Evolutionary conservation across 2,329 filamentous ascomycete species (phyloP), one percentile per base, ranked within the genome.

Genomic region (Monilinia fructigena): DNA sequence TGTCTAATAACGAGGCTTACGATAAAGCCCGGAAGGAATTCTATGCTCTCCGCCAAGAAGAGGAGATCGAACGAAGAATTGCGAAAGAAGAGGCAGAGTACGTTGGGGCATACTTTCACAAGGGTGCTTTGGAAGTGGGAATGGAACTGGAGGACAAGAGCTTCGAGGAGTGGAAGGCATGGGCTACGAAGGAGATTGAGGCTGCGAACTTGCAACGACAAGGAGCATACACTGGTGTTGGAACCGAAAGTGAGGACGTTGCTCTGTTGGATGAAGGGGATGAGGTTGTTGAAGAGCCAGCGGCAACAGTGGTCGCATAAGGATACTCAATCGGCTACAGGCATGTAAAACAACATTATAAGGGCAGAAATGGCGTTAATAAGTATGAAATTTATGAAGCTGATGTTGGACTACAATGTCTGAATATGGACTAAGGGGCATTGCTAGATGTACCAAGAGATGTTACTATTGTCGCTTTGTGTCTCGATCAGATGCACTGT

Each of bases 21-120:
- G 94, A 98, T 78, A 81, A 82, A 65, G 93, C 91, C 10, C 90
- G 95, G 68, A 89, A 89, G 71, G 94, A 99, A 77, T 97, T 98
- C 79, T 99, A 99, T 80, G 82, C 84, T 55, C 79, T 94, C 70
- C 89, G 95, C 67, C 89, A 96, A 73, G 82, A 87, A 68, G 88
- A 96, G 73, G 93, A 97, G 71, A 85, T 97, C 58, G 88, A 94
- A 79, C 84, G 86, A 72, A 88, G 93, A 72, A 85, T 99, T 68
- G 91, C 94, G 10, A 83, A 87, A 60, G 95, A 99, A 79, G 95
- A 99, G 79, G 94, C 95, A 38, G 82, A 88, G 70, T 86, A 90
- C 73, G 89, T 90, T 7, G 95, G 95, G 63, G 93, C 93, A 61
- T 92, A 92, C 82, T 98, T 98, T 77, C 92, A 92, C 77, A 90